Evolutionary conservation across 192 early-diverging fungal species (phyloP).

Genomic region (Dissophora globulifera): DNA sequence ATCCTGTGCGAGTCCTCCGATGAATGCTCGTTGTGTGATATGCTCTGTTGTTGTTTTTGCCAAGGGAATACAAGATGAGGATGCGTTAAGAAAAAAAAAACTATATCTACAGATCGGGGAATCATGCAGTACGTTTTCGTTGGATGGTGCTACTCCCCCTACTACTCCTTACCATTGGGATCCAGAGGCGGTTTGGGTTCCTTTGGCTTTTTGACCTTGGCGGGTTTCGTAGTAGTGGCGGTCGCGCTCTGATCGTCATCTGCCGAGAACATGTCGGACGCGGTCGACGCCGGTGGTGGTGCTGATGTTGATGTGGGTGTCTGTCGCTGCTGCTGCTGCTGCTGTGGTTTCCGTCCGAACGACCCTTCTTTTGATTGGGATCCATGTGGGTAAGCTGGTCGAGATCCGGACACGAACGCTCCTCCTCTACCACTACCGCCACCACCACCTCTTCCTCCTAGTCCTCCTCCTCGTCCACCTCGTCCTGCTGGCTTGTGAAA

Average conservation of each 20-base stretch:
- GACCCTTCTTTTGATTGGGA: not conserved
- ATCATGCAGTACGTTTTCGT: no score
- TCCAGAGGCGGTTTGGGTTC: constrained; percentile 37
- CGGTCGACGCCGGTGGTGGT: constrained; percentile 1
- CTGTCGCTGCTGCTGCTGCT: not conserved
- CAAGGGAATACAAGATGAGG: no score
- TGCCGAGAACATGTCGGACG: constrained; percentile 22
- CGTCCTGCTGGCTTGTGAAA: constrained; percentile 18
- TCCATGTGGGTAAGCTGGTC: no score
- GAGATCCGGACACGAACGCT: no score
- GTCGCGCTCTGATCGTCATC: constrained; percentile 3
- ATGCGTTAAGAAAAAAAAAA: no score
- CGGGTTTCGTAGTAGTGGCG: constrained; percentile 5
- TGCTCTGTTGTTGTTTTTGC: constrained; percentile 34
- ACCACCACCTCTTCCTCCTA: not conserved
- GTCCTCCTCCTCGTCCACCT: not conserved
- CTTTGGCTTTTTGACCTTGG: constrained; percentile 47
- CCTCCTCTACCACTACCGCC: no score
- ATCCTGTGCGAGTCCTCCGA: constrained; percentile 76
- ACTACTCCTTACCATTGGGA: constrained; percentile 51
- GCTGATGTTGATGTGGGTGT: not conserved
- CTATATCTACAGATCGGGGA: no score
- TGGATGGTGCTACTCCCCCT: no score
- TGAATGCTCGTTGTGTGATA: constrained; percentile 70
- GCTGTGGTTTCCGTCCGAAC: not conserved